These are phyloP conservation scores for Knufia petricola DNA, from an alignment of 2,329 filamentous ascomycete species.

Conservation along the genomic window DNA sequence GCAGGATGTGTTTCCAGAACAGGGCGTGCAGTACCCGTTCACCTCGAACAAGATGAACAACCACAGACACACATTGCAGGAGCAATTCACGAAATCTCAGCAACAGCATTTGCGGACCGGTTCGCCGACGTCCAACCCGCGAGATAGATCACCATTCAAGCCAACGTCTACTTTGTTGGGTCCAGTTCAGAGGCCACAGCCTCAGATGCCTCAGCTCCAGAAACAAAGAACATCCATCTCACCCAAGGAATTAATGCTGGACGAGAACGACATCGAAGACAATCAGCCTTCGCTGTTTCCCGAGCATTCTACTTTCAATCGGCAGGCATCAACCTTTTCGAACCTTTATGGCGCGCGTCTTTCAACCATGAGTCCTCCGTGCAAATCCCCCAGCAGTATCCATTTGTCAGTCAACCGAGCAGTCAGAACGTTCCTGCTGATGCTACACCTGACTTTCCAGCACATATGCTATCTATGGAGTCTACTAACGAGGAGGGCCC, in stretches of 20 bases:
- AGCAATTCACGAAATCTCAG: slow-evolving; percentile 70
- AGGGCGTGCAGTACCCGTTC: slow-evolving; percentile 28
- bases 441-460: slow-evolving; percentile 47
- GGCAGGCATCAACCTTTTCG: slow-evolving; percentile 25
- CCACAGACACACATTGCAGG: slow-evolving; percentile 55
- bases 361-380: slow-evolving; percentile 15
- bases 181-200: slow-evolving; percentile 31
- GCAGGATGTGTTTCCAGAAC: slow-evolving; percentile 58
- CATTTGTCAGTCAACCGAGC: slow-evolving; percentile 22
- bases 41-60: slow-evolving; percentile 38
- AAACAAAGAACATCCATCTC: slow-evolving; percentile 74
- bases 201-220: slow-evolving; percentile 31
- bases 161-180: slow-evolving; percentile 53
- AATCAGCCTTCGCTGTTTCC: slow-evolving; percentile 63
- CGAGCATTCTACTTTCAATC: slow-evolving; percentile 45
- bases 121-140: slow-evolving; percentile 45
- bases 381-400: slow-evolving; percentile 22
- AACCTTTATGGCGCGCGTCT: slow-evolving; percentile 27
- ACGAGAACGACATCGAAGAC: slow-evolving; percentile 68
- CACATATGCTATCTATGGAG: slow-evolving; percentile 52
- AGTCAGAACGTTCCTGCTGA: slow-evolving; percentile 24
- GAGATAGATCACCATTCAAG: slow-evolving; percentile 74
- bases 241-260: slow-evolving; percentile 80
- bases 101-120: slow-evolving; percentile 56
- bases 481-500: slow-evolving; percentile 47